phyloP scores from a whole-genome alignment of 345 rosid genomes.

The Syzygium aqueum region DNA sequence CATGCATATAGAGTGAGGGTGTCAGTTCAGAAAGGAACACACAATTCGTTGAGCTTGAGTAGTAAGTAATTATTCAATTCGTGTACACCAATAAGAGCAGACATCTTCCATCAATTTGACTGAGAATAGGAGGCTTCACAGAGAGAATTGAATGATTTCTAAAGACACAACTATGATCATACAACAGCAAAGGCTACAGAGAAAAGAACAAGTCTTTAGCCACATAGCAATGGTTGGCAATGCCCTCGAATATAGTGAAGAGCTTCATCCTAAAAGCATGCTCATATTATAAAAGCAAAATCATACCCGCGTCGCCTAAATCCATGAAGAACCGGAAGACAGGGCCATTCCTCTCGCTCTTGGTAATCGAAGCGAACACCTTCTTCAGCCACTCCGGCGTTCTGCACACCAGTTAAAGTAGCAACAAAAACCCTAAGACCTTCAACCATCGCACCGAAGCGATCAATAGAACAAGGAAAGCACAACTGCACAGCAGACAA shows the following conservation, averaged over 20 bases:
- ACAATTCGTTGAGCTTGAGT: background rate
- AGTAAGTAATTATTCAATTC: background rate
- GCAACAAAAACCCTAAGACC: background rate
- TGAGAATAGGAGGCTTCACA: background rate
- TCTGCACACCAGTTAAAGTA: constrained; percentile 16
- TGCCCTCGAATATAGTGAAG: background rate
- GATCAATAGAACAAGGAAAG: background rate
- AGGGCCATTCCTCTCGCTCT: constrained; percentile 82
- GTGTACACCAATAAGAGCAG: background rate
- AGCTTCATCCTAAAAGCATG: background rate
- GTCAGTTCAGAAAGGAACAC: background rate
- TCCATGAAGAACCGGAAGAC: constrained; percentile 93
- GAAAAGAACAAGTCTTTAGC: background rate
- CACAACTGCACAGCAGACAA: background rate
- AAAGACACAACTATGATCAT: background rate
- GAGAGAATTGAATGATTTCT: background rate
- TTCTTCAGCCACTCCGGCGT: constrained; percentile 95
- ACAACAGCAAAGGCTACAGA: background rate
- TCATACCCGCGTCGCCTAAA: constrained; percentile 87
- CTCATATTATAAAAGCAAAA: background rate
- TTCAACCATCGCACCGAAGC: background rate
- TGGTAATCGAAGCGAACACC: constrained; percentile 62
- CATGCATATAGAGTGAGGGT: background rate
- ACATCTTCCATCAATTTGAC: background rate
- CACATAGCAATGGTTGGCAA: background rate